Base-by-base conservation (phyloP, 257 asterid genomes). In the Nicotiana obtusifolia region DNA sequence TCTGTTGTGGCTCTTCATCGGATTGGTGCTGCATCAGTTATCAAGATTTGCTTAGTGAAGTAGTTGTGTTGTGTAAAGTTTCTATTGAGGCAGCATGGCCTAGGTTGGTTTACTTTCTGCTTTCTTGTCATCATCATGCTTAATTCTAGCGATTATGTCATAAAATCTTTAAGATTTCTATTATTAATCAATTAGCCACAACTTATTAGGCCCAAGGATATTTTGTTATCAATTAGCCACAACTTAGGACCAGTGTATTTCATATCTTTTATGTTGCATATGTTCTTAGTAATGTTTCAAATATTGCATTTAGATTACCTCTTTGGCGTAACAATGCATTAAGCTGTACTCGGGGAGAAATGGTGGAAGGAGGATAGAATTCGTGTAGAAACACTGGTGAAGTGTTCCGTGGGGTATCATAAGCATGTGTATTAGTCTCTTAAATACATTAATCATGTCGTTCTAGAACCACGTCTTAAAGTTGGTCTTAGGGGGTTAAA, bases 1-100 rank as follows among this genome's bases (percentile, higher is more conserved):
- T 93, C 97, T 0, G 89, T 91, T 4, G 97, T 93, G 54, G 97
- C 88, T 2, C 94, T 93, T 26, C 97, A 93, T 54, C 93, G 97
- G 5, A 89, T 90, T 69, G 97, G 97, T 44, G 88, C 86, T 53
- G 87, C 97, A 0, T 91, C 97, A 17, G 93, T 92, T 79, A 93
- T 93, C 80, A 93, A 90, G 90, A 93, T 93, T 59, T 92, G 97
- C 84, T 1, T 89, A 3, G 97, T 93, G 14, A 91, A 93, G 83
- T 91, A 78, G 85, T 60, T 47, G 52, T 56, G 61, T 75, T 3
- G 81, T 83, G 5, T 82, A 52, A 84, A 88, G 67, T 47, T 5
- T 17, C 20, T 5, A 28, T 26, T 57, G 56, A 54, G 59, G 60
- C 53, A 64, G 61, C 33, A 47, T 60, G 11, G 17, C 1, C 17